A percentile compares a stretch with the other conserved stretches of the same genome.
Evolutionary conservation across 2,329 filamentous ascomycete species (phyloP).

Genomic region (Trichoderma aggressivum): DNA sequence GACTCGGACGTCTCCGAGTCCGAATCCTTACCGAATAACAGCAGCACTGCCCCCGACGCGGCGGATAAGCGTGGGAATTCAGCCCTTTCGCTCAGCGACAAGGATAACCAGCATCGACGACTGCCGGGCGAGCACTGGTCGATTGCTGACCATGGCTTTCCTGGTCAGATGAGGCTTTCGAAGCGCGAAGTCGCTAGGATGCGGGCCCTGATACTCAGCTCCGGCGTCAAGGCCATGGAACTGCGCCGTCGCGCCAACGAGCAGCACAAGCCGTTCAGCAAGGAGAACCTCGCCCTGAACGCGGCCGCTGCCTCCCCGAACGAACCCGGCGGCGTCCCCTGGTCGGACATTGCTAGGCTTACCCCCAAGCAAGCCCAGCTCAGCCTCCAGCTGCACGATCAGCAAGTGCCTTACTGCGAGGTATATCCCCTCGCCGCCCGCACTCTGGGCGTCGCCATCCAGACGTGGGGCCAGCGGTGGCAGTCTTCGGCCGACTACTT

Average conservation of each 20-base stretch:
- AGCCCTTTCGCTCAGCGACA: constrained; percentile 28
- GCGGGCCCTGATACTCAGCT: constrained; percentile 71
- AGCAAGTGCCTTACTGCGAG: constrained; percentile 40
- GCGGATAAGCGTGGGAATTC: constrained; percentile 38
- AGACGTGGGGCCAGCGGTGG: constrained; percentile 52
- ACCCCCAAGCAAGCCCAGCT: constrained; percentile 34
- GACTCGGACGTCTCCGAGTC: constrained; percentile 39
- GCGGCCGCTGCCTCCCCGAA: constrained; percentile 26
- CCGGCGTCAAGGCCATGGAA: constrained; percentile 86
- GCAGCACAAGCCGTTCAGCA: constrained; percentile 35
- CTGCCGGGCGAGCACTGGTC: constrained; percentile 47
- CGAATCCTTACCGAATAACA: constrained; percentile 34
- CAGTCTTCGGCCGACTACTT: constrained; percentile 59
- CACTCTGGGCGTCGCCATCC: constrained; percentile 47
- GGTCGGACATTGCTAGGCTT: constrained; percentile 45
- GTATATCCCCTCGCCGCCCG: constrained; percentile 52
- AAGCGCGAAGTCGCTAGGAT: constrained; percentile 78
- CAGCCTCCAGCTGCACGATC: constrained; percentile 30
- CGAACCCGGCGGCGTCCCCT: constrained; percentile 30
- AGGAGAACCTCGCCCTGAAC: constrained; percentile 20
- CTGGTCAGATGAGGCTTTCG: constrained; percentile 43
- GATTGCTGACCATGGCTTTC: constrained; percentile 43
- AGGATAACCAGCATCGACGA: constrained; percentile 24
- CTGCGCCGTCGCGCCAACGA: constrained; percentile 64
- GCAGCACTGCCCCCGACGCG: constrained; percentile 25